phyloP scores from a whole-genome alignment of 2,329 filamentous ascomycete genomes.

The Fusarium sp. region DNA sequence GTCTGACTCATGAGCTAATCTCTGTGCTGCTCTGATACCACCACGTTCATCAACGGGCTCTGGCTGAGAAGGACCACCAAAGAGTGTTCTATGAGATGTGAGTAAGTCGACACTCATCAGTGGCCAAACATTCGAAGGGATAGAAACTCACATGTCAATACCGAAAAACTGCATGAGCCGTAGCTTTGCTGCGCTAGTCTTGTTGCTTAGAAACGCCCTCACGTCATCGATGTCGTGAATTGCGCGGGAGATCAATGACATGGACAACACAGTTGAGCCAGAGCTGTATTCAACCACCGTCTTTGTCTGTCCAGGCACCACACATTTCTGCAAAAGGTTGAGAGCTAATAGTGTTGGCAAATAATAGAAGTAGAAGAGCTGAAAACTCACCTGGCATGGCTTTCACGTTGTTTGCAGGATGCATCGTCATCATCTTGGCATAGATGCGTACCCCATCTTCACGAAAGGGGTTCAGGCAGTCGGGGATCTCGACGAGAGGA shows the following conservation, averaged over 20 bases:
- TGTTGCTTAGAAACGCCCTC: conserved; percentile 69
- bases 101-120: neutral
- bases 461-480: conserved; percentile 66
- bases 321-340: conserved; percentile 57
- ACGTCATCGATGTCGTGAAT: conserved; percentile 64
- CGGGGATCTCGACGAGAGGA: conserved; percentile 71
- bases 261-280: conserved; percentile 71
- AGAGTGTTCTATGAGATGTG: conserved; percentile 57
- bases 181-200: conserved; percentile 65
- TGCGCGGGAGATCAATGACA: conserved; percentile 66
- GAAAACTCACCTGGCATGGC: conserved; percentile 63
- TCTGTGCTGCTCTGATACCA: conserved; percentile 62
- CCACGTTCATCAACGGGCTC: conserved; percentile 66
- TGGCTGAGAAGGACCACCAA: conserved; percentile 69
- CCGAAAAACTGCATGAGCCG: conserved; percentile 71
- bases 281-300: conserved; percentile 71
- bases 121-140: rapidly evolving
- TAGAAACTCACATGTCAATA: conserved; percentile 58
- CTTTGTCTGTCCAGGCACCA: conserved; percentile 54
- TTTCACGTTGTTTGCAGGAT: conserved; percentile 75
- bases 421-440: conserved; percentile 75
- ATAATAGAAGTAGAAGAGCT: too few relatives aligned
- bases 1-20: conserved; percentile 55
- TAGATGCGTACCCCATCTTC: conserved; percentile 71
- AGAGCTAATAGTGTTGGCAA: conserved; percentile 50